These are phyloP conservation scores for Galium porrigens DNA, from an alignment of 305 asterid genomes.

Conservation along the genomic window DNA sequence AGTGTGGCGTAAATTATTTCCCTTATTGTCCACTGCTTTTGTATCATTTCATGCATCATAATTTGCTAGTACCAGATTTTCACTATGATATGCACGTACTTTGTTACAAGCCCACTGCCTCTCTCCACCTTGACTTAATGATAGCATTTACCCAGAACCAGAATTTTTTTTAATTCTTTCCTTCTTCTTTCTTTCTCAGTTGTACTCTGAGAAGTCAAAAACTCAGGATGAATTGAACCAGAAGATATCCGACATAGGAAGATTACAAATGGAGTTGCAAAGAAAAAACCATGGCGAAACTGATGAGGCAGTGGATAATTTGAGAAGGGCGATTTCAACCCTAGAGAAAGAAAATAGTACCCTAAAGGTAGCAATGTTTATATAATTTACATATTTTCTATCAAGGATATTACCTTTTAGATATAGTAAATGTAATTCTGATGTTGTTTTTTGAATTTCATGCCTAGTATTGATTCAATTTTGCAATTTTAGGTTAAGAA, in stretches of 20 bases:
- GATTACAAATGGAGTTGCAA: conserved; percentile 50
- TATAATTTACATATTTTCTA: background rate
- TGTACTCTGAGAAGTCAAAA: conserved; percentile 39
- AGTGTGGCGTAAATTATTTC: background rate
- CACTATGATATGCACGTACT: background rate
- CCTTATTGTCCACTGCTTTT: background rate
- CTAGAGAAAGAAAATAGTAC: conserved; percentile 57
- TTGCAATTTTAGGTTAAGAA: conserved; percentile 55
- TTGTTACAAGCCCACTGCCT: background rate
- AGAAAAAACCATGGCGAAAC: conserved; percentile 34
- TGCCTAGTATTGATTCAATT: conserved; percentile 8
- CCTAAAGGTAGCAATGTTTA: conserved; percentile 46
- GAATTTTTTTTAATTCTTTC: no score
- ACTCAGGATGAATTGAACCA: conserved; percentile 46
- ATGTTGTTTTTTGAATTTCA: conserved; percentile 16
- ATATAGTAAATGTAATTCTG: background rate
- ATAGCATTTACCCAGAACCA: background rate
- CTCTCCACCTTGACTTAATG: background rate
- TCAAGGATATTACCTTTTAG: background rate
- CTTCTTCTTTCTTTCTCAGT: conserved; percentile 25
- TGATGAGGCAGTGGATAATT: conserved; percentile 29
- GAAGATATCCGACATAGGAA: conserved; percentile 48
- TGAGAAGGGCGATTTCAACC: conserved; percentile 37
- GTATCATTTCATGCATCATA: background rate
- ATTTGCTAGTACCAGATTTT: no score